Conservation (phyloP, 2,329 filamentous ascomycete genomes). For the Calonectria honghensis region DNA sequence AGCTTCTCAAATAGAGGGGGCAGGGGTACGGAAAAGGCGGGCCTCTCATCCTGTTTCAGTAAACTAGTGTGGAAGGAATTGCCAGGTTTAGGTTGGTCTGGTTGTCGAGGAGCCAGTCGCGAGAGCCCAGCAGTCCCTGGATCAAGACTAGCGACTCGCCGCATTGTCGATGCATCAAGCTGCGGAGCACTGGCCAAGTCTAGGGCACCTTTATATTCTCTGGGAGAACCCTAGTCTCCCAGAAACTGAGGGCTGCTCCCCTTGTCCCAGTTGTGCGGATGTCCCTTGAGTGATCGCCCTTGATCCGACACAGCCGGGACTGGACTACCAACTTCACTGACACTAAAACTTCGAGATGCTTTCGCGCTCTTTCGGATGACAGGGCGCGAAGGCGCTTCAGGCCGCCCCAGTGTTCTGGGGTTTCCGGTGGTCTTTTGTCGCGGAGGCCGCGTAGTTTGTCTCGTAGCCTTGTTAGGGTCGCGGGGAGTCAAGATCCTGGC, state of each 20-base stretch:
- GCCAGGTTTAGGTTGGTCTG: slow-evolving; percentile 15
- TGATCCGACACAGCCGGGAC: slow-evolving; percentile 41
- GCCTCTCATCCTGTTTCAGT: not conserved
- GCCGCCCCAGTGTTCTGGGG: not conserved
- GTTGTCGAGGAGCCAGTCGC: slow-evolving; percentile 23
- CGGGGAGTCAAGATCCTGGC: slow-evolving; percentile 26
- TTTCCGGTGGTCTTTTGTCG: slow-evolving; percentile 1
- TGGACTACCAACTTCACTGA: slow-evolving; percentile 55
- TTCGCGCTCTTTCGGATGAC: slow-evolving; percentile 40
- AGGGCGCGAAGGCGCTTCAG: not conserved
- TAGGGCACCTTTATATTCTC: slow-evolving; percentile 31
- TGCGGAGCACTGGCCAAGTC: slow-evolving; percentile 35
- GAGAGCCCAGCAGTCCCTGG: slow-evolving; percentile 13
- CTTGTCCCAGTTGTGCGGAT: not conserved
- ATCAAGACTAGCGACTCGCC: slow-evolving; percentile 8
- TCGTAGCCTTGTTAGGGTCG: slow-evolving; percentile 23
- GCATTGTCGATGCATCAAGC: slow-evolving; percentile 40
- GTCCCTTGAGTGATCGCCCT: slow-evolving; percentile 1
- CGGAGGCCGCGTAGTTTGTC: not conserved
- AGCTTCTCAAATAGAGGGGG: slow-evolving; percentile 25
- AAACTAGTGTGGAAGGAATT: not conserved
- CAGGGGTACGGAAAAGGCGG: not conserved
- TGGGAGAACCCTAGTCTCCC: slow-evolving; percentile 12
- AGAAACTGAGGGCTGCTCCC: slow-evolving; percentile 3
- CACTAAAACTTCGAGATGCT: slow-evolving; percentile 51